Conservation (phyloP, 2,329 filamentous ascomycete species). For the Elsinoe arachidis region DNA sequence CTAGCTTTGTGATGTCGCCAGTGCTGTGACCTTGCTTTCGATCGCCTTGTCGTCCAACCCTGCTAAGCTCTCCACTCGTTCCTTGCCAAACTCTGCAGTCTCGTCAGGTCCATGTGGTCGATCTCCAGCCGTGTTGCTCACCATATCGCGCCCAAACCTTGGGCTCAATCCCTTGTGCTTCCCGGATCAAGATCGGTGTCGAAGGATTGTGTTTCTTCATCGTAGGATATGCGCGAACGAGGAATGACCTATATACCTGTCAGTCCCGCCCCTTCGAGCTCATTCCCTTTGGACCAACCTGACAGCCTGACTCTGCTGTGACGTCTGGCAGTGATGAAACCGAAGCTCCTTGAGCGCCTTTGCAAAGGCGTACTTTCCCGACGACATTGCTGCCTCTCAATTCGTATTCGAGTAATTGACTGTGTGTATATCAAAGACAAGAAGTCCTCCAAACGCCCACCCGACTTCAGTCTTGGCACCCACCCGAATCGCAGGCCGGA, state of each 20-base stretch:
- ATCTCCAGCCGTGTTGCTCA: constrained; percentile 35
- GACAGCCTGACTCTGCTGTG: constrained; percentile 78
- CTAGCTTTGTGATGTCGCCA: constrained; percentile 43
- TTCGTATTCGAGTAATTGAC: neutral
- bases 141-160: constrained; percentile 89
- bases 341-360: constrained; percentile 87
- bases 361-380: constrained; percentile 79
- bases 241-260: constrained; percentile 59
- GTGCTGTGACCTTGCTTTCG: constrained; percentile 55
- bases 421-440: neutral
- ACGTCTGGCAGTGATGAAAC: constrained; percentile 94
- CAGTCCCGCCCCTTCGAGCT: constrained; percentile 7
- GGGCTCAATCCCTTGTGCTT: constrained; percentile 76
- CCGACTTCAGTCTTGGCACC: constrained; percentile 4
- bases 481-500: neutral
- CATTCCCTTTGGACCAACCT: constrained; percentile 48
- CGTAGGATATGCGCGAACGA: constrained; percentile 83
- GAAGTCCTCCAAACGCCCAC: neutral
- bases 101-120: constrained; percentile 12
- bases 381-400: constrained; percentile 55
- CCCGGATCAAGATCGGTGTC: constrained; percentile 88
- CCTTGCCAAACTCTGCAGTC: constrained; percentile 53
- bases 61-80: constrained; percentile 56
- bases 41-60: constrained; percentile 63
- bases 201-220: constrained; percentile 99